Percentiles rank a stretch among this genome's conserved stretches.
phyloP scores from a whole-genome alignment of 106 monocot species.

The Alisma plantagoaquatica region DNA sequence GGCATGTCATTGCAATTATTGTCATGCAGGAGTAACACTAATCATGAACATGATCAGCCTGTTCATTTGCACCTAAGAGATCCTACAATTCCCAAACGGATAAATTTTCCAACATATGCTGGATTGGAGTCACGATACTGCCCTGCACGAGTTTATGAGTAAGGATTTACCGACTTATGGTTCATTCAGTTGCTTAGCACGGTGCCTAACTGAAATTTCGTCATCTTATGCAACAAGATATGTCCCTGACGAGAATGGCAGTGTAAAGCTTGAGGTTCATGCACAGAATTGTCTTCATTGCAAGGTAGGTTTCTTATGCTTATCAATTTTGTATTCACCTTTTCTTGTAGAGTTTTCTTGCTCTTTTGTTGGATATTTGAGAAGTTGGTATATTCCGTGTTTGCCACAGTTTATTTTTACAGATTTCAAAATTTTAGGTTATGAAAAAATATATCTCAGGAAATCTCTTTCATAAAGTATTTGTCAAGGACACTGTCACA shows the following conservation, averaged over 20 bases:
- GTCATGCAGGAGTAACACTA: slow-evolving; percentile 77
- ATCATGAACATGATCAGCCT: slow-evolving; percentile 97
- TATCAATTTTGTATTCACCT: not conserved
- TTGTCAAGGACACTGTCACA: too few species aligned
- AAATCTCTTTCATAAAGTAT: too few species aligned
- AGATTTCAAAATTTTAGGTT: too few species aligned
- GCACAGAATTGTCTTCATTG: slow-evolving; percentile 99
- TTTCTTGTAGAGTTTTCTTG: too few species aligned
- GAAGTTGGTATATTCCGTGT: too few species aligned
- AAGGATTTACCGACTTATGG: slow-evolving; percentile 12
- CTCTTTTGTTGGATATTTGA: too few species aligned
- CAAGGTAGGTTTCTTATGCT: slow-evolving; percentile 43
- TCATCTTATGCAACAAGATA: slow-evolving; percentile 39
- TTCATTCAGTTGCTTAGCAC: not conserved
- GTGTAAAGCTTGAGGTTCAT: slow-evolving; percentile 80
- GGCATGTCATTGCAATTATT: too few species aligned
- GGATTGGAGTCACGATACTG: slow-evolving; percentile 87
- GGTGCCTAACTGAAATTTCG: not conserved
- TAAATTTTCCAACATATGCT: slow-evolving; percentile 74
- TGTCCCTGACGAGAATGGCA: slow-evolving; percentile 62
- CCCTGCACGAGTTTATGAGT: slow-evolving; percentile 98
- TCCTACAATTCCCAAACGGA: slow-evolving; percentile 41
- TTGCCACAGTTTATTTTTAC: too few species aligned
- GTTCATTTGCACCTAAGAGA: slow-evolving; percentile 74
- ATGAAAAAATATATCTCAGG: too few species aligned